A percentile compares a stretch with the other conserved stretches of the same genome.
Conservation (phyloP, 1,284 basidiomycete genomes). For the Moesziomyces sp. region DNA sequence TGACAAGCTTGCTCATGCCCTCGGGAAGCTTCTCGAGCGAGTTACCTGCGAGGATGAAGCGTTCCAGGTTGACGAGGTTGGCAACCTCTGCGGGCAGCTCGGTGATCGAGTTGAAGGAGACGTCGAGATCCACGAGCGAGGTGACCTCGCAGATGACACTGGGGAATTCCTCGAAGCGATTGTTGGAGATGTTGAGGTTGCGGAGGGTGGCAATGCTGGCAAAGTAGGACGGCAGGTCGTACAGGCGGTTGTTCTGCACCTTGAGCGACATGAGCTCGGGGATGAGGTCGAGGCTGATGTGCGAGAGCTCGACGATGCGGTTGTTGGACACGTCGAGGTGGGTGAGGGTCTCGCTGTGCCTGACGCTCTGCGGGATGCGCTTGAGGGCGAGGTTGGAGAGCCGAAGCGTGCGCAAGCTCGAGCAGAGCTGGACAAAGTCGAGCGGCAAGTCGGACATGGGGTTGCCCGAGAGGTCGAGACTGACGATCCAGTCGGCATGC, state of each 20-base stretch:
- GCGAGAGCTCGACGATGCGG: constrained; percentile 87
- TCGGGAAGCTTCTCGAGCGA: constrained; percentile 57
- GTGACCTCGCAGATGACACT: constrained; percentile 79
- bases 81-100: constrained; percentile 85
- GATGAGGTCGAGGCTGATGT: constrained; percentile 83
- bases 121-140: constrained; percentile 83
- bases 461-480: constrained; percentile 90
- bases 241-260: constrained; percentile 92
- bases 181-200: constrained; percentile 94
- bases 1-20: constrained; percentile 50
- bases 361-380: constrained; percentile 85
- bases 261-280: constrained; percentile 79
- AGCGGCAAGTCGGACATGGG: constrained; percentile 95
- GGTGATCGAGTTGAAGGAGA: constrained; percentile 92
- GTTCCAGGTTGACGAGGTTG: constrained; percentile 70
- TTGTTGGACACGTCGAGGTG: constrained; percentile 93
- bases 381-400: constrained; percentile 95
- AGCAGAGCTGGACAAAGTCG: constrained; percentile 94
- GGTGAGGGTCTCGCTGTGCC: constrained; percentile 79
- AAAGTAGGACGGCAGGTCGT: constrained; percentile 86
- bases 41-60: constrained; percentile 63
- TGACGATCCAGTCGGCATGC: constrained; percentile 85
- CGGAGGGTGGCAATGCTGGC: constrained; percentile 78
- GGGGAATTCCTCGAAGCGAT: constrained; percentile 88
- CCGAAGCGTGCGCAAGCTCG: constrained; percentile 82